Evolutionary conservation across 2,329 filamentous ascomycete species (phyloP).

Genomic region (Myriosclerotinia curreyana): DNA sequence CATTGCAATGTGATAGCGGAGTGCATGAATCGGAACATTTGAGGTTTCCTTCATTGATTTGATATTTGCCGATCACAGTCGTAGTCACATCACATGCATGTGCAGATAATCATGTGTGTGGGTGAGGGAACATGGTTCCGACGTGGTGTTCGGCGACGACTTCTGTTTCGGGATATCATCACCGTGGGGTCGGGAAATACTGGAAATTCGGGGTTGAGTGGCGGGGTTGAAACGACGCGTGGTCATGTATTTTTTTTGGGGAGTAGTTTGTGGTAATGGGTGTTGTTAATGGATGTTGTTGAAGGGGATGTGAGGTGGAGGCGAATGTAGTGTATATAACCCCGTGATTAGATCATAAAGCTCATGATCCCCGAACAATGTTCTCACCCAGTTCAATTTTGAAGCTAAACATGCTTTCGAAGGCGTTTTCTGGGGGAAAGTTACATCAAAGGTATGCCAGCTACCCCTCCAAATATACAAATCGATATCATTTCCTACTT

Average conservation of each 20-base stretch:
- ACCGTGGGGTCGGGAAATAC: constrained; percentile 8
- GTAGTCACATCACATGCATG: constrained; percentile 19
- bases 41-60: not conserved
- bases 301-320: no score
- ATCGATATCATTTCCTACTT: constrained; percentile 39
- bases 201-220: constrained; percentile 3
- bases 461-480: constrained; percentile 41
- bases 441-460: constrained; percentile 13
- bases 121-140: constrained; percentile 14
- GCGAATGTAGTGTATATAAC: not conserved
- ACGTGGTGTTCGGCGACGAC: not conserved
- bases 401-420: no score
- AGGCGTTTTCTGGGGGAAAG: constrained; percentile 7
- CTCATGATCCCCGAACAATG: not conserved
- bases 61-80: constrained; percentile 13
- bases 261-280: no score
- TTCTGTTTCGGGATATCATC: constrained; percentile 8
- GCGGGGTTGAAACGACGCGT: not conserved
- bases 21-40: not conserved
- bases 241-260: not conserved
- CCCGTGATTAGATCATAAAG: not conserved
- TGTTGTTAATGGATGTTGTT: not conserved
- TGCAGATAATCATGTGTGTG: constrained; percentile 10
- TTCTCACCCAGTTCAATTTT: not conserved
- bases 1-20: constrained; percentile 10